phyloP scores from a whole-genome alignment of 345 rosid species.

The Turnera subulata region DNA sequence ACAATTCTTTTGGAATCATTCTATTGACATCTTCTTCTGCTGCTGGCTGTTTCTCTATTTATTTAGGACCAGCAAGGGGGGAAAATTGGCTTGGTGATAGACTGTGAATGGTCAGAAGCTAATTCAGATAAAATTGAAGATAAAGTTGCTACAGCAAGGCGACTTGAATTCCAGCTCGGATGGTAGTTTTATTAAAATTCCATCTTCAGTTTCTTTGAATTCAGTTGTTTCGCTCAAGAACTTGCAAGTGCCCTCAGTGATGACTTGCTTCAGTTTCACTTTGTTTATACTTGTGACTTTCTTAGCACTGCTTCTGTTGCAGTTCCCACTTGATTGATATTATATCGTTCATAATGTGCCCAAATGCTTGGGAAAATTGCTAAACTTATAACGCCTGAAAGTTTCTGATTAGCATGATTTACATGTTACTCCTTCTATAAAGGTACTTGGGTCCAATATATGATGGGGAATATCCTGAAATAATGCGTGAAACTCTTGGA shows the following conservation, averaged over 20 bases:
- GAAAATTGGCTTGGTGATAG: slow-evolving; percentile 23
- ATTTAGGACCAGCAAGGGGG: slow-evolving; percentile 28
- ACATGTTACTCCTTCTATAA: background rate
- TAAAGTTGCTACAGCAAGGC: slow-evolving; percentile 23
- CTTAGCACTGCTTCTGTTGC: too few species aligned
- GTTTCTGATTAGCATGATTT: background rate
- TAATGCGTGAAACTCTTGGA: slow-evolving; percentile 62
- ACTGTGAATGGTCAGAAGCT: slow-evolving; percentile 32
- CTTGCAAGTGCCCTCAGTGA: too few species aligned
- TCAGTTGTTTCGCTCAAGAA: background rate
- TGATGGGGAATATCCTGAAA: slow-evolving; percentile 76
- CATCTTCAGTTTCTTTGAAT: background rate
- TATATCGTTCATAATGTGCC: background rate
- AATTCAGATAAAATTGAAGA: slow-evolving; percentile 18
- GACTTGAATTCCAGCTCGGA: slow-evolving; percentile 26
- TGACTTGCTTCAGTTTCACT: background rate
- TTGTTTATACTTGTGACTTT: background rate
- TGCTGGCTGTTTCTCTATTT: background rate
- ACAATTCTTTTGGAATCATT: too few species aligned
- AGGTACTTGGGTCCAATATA: slow-evolving; percentile 83
- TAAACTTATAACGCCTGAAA: background rate
- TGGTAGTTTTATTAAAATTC: slow-evolving; percentile 14
- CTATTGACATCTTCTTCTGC: background rate
- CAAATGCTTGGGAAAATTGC: background rate
- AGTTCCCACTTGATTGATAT: background rate